These are phyloP conservation scores for Citrus sinensis DNA, from an alignment of 345 rosid species.

Conservation along the genomic window DNA sequence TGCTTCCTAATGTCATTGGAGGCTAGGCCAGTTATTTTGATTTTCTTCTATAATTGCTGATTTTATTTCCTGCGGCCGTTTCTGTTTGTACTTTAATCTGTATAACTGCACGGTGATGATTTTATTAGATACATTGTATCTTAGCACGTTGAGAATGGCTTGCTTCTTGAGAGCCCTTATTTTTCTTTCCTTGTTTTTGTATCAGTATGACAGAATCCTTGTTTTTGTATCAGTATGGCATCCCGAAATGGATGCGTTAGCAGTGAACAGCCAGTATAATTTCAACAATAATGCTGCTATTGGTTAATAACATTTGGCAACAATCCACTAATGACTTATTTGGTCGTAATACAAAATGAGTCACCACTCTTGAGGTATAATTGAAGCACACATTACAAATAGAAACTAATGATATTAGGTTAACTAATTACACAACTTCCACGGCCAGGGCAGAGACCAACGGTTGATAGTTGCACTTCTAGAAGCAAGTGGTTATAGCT, in stretches of 20 bases:
- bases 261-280: background rate
- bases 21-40: background rate
- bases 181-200: background rate
- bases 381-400: background rate
- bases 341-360: background rate
- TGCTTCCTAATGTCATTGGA: background rate
- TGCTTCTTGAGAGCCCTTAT: background rate
- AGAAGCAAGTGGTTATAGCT: background rate
- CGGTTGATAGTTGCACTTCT: background rate
- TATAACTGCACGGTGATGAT: background rate
- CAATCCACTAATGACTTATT: background rate
- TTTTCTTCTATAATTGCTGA: background rate
- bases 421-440: background rate
- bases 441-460: background rate
- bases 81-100: background rate
- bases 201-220: background rate
- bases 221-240: no score
- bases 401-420: background rate
- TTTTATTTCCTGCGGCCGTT: background rate
- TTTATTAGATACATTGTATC: background rate
- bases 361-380: background rate
- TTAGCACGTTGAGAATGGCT: background rate
- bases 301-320: background rate
- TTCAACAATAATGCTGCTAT: background rate
- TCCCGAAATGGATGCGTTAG: background rate